Conservation (phyloP, 495 filamentous ascomycete species). For the Trichoderma reesei region DNA sequence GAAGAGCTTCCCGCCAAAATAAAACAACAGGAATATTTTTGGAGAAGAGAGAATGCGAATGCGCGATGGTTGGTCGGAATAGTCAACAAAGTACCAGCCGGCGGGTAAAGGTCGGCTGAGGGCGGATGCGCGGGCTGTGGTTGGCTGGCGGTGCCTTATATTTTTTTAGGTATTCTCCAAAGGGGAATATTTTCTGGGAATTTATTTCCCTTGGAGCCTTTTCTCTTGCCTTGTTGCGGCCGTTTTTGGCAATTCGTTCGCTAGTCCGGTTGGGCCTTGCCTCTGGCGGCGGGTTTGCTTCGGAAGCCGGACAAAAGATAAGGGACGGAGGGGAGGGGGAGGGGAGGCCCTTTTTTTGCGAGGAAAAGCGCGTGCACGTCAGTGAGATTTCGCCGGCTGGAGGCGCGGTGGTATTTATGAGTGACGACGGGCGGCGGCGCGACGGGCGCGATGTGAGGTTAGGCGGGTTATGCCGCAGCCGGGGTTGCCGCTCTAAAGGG, state of each 20-base stretch:
- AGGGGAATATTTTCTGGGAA: too few species aligned
- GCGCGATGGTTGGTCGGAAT: slow-evolving; percentile 2
- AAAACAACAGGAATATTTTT: slow-evolving; percentile 4
- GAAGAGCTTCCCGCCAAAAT: background rate
- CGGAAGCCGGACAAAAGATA: too few species aligned
- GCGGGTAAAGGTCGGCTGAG: slow-evolving; percentile 5
- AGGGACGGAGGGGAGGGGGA: too few species aligned
- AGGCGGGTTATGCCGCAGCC: background rate
- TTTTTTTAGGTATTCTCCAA: too few species aligned
- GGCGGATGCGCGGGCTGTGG: background rate
- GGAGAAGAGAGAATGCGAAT: slow-evolving; percentile 3
- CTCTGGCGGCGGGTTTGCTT: background rate
- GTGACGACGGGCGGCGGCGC: slow-evolving; percentile 5
- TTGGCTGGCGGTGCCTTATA: background rate
- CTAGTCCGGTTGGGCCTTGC: too few species aligned
- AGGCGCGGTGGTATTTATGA: slow-evolving; percentile 14
- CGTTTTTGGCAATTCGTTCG: background rate
- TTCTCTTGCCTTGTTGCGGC: background rate
- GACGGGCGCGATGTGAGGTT: background rate
- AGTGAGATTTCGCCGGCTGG: slow-evolving; percentile 9
- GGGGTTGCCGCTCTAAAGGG: background rate
- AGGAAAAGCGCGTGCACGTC: slow-evolving; percentile 13
- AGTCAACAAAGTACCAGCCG: background rate
- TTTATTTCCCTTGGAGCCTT: too few species aligned
- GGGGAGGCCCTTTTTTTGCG: slow-evolving; percentile 8